These are phyloP conservation scores for Starmera amethionina DNA, from an alignment of 805 yeast genomes.

Conservation along the genomic window DNA sequence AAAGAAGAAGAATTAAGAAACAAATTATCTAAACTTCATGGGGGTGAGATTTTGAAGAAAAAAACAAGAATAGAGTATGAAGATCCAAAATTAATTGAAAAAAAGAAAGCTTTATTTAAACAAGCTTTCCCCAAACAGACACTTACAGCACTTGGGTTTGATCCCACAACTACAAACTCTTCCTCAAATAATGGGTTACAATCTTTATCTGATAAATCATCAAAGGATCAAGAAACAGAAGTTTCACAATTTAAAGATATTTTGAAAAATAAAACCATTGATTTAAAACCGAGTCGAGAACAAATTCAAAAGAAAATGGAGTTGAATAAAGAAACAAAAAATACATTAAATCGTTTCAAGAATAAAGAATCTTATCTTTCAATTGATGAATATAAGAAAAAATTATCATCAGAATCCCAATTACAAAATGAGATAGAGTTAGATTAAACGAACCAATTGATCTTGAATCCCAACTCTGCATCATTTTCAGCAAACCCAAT, in stretches of 20 bases:
- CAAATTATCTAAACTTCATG: slow-evolving; percentile 20
- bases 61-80: slow-evolving; percentile 14
- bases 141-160: slow-evolving; percentile 38
- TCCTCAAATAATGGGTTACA: slow-evolving; percentile 17
- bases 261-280: slow-evolving; percentile 23
- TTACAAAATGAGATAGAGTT: slow-evolving; percentile 4
- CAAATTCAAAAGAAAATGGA: slow-evolving; percentile 18
- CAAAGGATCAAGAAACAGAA: slow-evolving; percentile 4
- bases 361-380: slow-evolving; percentile 2
- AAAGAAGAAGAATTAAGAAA: slow-evolving; percentile 20
- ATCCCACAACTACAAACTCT: slow-evolving; percentile 29
- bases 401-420: slow-evolving; percentile 1
- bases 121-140: slow-evolving; percentile 31
- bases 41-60: slow-evolving; percentile 13
- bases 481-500: slow-evolving; percentile 2
- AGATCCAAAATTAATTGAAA: slow-evolving; percentile 11
- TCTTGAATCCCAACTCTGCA: neutral
- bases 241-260: slow-evolving; percentile 16
- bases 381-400: too few species aligned
- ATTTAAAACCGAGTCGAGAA: slow-evolving; percentile 22
- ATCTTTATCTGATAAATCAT: slow-evolving; percentile 7
- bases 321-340: slow-evolving; percentile 20
- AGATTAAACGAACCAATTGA: neutral
- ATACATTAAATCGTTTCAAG: slow-evolving; percentile 17
- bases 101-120: slow-evolving; percentile 20